These are phyloP conservation scores for Aspergillus bridgeri DNA, from an alignment of 495 filamentous ascomycete genomes.

Conservation along the genomic window DNA sequence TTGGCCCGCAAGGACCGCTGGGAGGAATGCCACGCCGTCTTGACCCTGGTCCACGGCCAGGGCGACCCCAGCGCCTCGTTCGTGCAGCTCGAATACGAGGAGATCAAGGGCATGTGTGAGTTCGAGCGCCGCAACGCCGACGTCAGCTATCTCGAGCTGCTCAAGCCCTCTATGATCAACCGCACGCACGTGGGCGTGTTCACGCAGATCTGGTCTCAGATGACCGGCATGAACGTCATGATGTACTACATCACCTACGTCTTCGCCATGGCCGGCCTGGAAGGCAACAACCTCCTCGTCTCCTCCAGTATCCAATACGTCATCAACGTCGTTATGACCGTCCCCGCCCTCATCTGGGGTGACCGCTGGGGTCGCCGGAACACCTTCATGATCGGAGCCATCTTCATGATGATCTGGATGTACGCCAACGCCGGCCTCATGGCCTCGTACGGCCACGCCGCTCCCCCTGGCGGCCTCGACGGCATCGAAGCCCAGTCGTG, in stretches of 20 bases:
- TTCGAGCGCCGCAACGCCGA: conserved; percentile 63
- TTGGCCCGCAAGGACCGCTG: conserved; percentile 69
- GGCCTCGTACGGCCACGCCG: conserved; percentile 47
- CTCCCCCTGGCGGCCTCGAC: conserved; percentile 47
- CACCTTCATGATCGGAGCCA: conserved; percentile 62
- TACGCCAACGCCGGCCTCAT: conserved; percentile 69
- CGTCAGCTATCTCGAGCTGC: conserved; percentile 65
- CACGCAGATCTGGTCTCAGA: conserved; percentile 80
- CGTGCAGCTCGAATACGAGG: conserved; percentile 61
- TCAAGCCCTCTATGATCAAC: conserved; percentile 70
- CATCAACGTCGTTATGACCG: conserved; percentile 52
- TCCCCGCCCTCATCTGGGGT: conserved; percentile 54
- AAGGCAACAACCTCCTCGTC: conserved; percentile 56
- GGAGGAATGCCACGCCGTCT: conserved; percentile 63
- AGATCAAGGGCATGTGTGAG: conserved; percentile 67
- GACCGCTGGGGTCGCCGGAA: conserved; percentile 64
- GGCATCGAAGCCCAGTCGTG: conserved; percentile 35
- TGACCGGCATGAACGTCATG: conserved; percentile 86
- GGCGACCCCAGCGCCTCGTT: conserved; percentile 60
- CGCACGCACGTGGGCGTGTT: conserved; percentile 71
- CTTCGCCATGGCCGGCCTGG: conserved; percentile 68
- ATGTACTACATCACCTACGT: conserved; percentile 67
- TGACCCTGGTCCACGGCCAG: conserved; percentile 64
- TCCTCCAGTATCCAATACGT: conserved; percentile 72
- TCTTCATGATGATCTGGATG: conserved; percentile 66